Conservation (phyloP, 768 basidiomycete species). For the Agaricus bisporus region DNA sequence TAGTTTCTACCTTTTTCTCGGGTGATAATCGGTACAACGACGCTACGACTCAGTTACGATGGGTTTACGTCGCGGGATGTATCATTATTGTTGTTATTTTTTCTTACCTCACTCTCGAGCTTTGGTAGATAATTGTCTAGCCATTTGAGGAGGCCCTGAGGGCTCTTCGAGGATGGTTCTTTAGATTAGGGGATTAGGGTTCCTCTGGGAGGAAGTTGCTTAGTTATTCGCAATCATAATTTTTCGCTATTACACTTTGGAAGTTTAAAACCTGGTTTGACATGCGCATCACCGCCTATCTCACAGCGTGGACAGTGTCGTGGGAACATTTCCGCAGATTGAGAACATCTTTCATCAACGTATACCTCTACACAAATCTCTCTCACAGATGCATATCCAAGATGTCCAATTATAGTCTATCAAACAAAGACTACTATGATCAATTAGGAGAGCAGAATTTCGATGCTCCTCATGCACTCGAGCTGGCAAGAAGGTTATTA, state of each 20-base stretch:
- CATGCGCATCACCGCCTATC: not conserved
- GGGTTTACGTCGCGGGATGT: constrained; percentile 14
- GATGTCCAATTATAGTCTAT: constrained; percentile 17
- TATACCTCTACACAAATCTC: constrained; percentile 14
- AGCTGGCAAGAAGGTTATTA: constrained; percentile 21
- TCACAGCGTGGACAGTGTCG: no score
- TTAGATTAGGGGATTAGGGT: constrained; percentile 8
- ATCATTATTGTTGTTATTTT: not conserved
- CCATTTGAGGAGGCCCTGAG: not conserved
- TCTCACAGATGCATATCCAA: not conserved
- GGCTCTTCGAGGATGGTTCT: constrained; percentile 2
- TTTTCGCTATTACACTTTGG: not conserved
- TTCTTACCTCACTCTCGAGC: not conserved
- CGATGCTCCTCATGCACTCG: constrained; percentile 16
- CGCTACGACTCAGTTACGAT: constrained; percentile 15
- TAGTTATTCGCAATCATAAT: not conserved
- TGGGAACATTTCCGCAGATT: no score
- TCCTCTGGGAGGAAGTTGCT: constrained; percentile 2
- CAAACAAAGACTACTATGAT: constrained; percentile 35
- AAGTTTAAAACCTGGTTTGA: not conserved
- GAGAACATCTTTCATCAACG: not conserved
- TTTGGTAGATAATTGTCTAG: constrained; percentile 4
- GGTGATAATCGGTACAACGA: not conserved
- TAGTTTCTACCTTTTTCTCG: not conserved
- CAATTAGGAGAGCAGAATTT: constrained; percentile 13